phyloP scores from a whole-genome alignment of 2,329 filamentous ascomycete species.

The Sporothrix protearum region DNA sequence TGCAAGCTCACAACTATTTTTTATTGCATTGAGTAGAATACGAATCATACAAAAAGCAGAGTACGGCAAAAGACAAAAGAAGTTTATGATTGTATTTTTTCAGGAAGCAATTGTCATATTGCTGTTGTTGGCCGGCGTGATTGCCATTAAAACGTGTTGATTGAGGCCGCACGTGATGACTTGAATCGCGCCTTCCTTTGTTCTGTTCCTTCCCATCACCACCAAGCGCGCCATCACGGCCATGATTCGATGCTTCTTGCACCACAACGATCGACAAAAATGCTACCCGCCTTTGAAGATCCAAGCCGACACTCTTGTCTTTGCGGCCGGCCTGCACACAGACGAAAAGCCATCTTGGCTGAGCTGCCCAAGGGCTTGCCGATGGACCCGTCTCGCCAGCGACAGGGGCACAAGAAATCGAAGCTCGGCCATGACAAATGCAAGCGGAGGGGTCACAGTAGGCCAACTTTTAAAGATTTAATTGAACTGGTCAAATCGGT shows the following conservation, averaged over 20 bases:
- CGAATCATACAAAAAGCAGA: not conserved
- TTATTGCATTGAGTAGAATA: not conserved
- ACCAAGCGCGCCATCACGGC: not conserved
- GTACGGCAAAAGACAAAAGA: not conserved
- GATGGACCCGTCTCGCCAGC: slow-evolving; percentile 25
- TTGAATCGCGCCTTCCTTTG: not conserved
- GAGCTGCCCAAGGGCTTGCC: slow-evolving; percentile 28
- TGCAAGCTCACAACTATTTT: not conserved
- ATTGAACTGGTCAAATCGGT: too few species aligned
- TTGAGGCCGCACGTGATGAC: not conserved
- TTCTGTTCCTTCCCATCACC: not conserved
- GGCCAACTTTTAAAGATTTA: too few species aligned
- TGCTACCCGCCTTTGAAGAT: slow-evolving; percentile 23
- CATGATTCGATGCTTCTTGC: not conserved
- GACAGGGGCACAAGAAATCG: slow-evolving; percentile 30
- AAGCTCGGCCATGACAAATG: slow-evolving; percentile 30
- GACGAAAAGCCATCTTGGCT: slow-evolving; percentile 19
- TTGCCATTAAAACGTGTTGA: too few species aligned
- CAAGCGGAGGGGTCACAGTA: slow-evolving; percentile 32
- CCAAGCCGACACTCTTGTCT: slow-evolving; percentile 28
- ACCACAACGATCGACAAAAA: not conserved
- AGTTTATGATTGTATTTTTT: not conserved
- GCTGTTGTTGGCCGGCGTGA: too few species aligned
- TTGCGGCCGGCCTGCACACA: slow-evolving; percentile 23
- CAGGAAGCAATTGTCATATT: not conserved